A percentile compares a stretch with the other conserved stretches of the same genome.
Conservation (phyloP, 2,329 filamentous ascomycete species). For the Trichophaea hybrida region DNA sequence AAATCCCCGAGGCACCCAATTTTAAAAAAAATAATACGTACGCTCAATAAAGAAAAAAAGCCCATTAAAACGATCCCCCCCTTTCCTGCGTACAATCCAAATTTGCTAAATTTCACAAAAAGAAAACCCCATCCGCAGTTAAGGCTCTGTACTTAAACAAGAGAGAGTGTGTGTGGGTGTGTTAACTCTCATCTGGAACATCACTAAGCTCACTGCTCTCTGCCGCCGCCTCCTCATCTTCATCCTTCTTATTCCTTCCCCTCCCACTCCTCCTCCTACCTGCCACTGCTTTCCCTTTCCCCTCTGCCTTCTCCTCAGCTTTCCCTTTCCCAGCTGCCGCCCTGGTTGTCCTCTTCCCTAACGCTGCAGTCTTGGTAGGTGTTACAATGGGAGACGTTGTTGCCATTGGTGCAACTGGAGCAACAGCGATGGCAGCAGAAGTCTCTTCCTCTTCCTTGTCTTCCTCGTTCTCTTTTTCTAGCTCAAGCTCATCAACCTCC, state of each 20-base stretch:
- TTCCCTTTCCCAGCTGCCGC: neutral
- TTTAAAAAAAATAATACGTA: too few relatives aligned
- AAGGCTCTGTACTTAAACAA: too few relatives aligned
- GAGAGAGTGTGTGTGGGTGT: neutral
- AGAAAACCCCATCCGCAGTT: too few relatives aligned
- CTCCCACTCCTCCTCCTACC: too few relatives aligned
- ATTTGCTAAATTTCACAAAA: too few relatives aligned
- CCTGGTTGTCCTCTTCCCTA: neutral
- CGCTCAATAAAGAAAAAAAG: neutral
- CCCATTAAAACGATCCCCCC: neutral
- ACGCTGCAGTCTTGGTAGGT: neutral
- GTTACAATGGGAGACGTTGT: neutral
- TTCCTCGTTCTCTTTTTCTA: constrained; percentile 19
- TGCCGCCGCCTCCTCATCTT: neutral
- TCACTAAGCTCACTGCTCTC: constrained; percentile 1
- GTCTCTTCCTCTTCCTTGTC: constrained; percentile 23
- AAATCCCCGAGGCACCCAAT: too few relatives aligned
- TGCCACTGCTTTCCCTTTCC: neutral
- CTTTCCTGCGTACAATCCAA: too few relatives aligned
- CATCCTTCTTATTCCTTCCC: neutral
- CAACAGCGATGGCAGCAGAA: constrained; percentile 6
- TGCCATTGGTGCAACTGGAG: neutral
- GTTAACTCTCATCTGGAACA: neutral
- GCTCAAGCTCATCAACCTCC: constrained; percentile 21
- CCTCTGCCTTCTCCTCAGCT: neutral